Evolutionary conservation across 108 stramenopile genomes (phyloP).

Genomic region (Cyclotella kingstonii): DNA sequence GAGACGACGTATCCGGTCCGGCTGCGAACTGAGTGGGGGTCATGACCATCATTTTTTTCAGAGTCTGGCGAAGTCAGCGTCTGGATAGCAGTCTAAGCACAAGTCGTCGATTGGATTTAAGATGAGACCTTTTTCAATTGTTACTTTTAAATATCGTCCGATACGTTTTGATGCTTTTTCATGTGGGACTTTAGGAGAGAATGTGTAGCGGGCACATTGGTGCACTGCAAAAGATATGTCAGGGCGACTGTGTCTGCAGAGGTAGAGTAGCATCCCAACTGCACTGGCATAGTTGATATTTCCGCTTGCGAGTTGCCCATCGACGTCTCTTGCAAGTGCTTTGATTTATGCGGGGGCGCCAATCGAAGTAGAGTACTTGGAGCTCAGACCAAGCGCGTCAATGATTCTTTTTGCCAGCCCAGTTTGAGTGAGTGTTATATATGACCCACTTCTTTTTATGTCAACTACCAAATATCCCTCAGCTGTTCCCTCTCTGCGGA

Average conservation of each 20-base stretch:
- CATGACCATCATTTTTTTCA: constrained; percentile 10
- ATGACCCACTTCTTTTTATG: constrained; percentile 11
- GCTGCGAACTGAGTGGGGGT: constrained; percentile 36
- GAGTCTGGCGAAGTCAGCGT: constrained; percentile 18
- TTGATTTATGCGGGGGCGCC: background rate
- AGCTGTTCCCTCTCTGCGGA: background rate
- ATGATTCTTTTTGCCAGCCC: constrained; percentile 16
- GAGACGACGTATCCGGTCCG: constrained; percentile 50
- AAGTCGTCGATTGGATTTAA: constrained; percentile 10
- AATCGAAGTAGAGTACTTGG: background rate
- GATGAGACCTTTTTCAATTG: constrained; percentile 22
- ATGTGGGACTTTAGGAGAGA: background rate
- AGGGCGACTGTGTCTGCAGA: constrained; percentile 26
- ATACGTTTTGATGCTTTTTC: background rate
- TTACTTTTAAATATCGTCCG: background rate
- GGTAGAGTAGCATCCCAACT: constrained; percentile 49
- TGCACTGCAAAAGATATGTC: constrained; percentile 40
- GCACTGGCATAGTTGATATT: constrained; percentile 6
- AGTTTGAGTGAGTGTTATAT: constrained; percentile 29
- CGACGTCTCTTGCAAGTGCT: constrained; percentile 10
- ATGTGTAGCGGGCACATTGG: constrained; percentile 19
- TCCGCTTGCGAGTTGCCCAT: constrained; percentile 6
- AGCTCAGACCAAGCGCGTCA: background rate
- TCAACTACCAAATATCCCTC: constrained; percentile 38
- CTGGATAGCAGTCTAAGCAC: constrained; percentile 38